Evolutionary conservation across 2,329 filamentous ascomycete genomes (phyloP).

Genomic region (Cladosporium oxysporum): DNA sequence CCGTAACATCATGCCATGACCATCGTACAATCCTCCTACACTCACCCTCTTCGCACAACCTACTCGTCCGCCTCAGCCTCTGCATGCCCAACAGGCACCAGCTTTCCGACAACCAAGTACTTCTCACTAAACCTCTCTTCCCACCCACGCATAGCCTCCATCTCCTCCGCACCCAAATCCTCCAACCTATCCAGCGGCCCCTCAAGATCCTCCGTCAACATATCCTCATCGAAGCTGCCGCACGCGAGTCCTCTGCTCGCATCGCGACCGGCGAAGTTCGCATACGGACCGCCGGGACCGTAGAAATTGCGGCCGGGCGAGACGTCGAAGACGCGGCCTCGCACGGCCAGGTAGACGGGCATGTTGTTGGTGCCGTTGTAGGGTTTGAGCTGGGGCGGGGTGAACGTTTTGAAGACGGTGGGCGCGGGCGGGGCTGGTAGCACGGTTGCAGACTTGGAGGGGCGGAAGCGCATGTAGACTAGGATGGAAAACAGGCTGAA

Average conservation of each 20-base stretch:
- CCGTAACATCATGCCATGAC: neutral
- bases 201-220: conserved; percentile 89
- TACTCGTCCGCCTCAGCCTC: conserved; percentile 47
- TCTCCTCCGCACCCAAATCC: conserved; percentile 71
- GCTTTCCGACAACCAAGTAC: conserved; percentile 88
- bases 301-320: conserved; percentile 88
- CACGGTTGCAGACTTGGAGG: conserved; percentile 45
- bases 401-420: conserved; percentile 85
- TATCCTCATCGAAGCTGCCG: conserved; percentile 91
- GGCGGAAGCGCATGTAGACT: conserved; percentile 61
- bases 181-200: conserved; percentile 76
- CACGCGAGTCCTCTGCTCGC: conserved; percentile 84
- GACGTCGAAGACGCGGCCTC: conserved; percentile 89
- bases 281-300: conserved; percentile 90
- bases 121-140: conserved; percentile 92
- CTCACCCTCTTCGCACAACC: neutral
- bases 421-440: conserved; percentile 64
- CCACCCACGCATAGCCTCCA: conserved; percentile 85
- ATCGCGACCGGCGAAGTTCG: conserved; percentile 93
- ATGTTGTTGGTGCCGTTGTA: conserved; percentile 74
- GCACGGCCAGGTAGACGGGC: conserved; percentile 88
- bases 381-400: conserved; percentile 76
- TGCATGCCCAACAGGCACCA: conserved; percentile 67
- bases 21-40: neutral
- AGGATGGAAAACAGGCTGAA: conserved; percentile 59